phyloP scores from a whole-genome alignment of 116 monocot genomes.

The Trichopus zeylanicus region DNA sequence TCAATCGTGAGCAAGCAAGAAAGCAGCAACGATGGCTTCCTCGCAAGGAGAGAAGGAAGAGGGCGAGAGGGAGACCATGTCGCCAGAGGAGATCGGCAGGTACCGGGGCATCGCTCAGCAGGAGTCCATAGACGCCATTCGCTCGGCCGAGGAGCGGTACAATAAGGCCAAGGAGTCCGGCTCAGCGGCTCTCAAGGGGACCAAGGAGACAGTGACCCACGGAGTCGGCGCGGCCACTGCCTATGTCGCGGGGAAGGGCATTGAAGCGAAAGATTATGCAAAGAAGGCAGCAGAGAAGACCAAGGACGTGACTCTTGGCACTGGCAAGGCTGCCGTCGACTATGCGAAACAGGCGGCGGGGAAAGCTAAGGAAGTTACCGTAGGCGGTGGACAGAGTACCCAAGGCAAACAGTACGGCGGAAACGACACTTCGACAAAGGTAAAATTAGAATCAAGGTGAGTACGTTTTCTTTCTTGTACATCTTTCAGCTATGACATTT shows the following conservation, averaged over 20 bases:
- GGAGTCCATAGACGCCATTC: slow-evolving; percentile 59
- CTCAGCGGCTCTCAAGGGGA: slow-evolving; percentile 20
- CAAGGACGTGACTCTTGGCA: slow-evolving; percentile 4
- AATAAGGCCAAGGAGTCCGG: slow-evolving; percentile 52
- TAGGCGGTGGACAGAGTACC: background rate
- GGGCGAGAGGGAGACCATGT: slow-evolving; percentile 8
- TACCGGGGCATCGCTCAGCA: slow-evolving; percentile 62
- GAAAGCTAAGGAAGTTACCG: slow-evolving; percentile 7
- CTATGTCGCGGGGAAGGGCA: slow-evolving; percentile 25
- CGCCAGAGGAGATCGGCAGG: slow-evolving; percentile 38
- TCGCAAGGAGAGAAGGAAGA: slow-evolving; percentile 11
- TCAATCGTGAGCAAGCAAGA: background rate
- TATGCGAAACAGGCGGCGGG: slow-evolving; percentile 15
- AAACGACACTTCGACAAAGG: background rate
- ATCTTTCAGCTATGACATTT: too few species aligned
- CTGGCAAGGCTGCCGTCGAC: slow-evolving; percentile 14
- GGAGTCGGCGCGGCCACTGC: slow-evolving; percentile 27
- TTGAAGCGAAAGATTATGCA: slow-evolving; percentile 5
- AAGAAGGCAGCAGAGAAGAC: slow-evolving; percentile 25
- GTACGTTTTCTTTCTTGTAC: too few species aligned
- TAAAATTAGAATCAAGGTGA: too few species aligned
- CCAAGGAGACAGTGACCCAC: slow-evolving; percentile 42
- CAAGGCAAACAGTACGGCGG: background rate
- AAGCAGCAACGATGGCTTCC: slow-evolving; percentile 18
- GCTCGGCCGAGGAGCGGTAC: slow-evolving; percentile 72